Base-by-base conservation (phyloP, 1,139 yeast genomes). In the Diutina scorzettiae region DNA sequence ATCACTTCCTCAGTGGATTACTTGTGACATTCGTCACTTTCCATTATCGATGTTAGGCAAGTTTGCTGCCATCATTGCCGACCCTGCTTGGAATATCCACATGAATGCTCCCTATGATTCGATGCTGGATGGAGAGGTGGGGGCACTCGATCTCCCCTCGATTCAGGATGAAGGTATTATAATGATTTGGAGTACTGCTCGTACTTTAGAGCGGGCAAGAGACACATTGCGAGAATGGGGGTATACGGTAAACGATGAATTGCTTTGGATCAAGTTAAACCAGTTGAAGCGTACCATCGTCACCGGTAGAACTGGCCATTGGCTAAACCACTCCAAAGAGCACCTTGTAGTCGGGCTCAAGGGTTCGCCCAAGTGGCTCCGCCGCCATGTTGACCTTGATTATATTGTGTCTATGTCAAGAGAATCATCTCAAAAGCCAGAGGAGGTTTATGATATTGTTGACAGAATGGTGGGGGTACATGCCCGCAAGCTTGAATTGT, bases 281-380 rank as follows among this genome's bases (percentile, higher is more conserved):
- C 96, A 89, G 56, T 63, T 89, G 46, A 77, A 81, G 27, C 64
- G 95, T 48, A 89, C 96, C 0, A 87, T 89, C 42, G 91, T 93
- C 46, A 89, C 97, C 0, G 97, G 97, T 1, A 65, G 96, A 48
- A 89, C 97, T 0, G 97, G 97, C 0, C 97, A 89, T 57, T 89
- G 97, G 97, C 66, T 89, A 42, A 89, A 89, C 55, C 97, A 89
- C 58, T 84, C 96, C 0, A 89, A 89, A 52, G 97, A 89, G 58
- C 96, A 89, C 56, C 65, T 86, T 40, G 61, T 89, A 11, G 84
- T 89, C 23, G 97, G 95, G 0, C 55, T 81, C 25, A 87, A 87
- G 54, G 96, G 96, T 0, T 57, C 72, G 39, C 91, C 94, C 0
- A 52, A 57, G n/a, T 85, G 95, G 95, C 55, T 85, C 21, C 73